A percentile compares a stretch with the other conserved stretches of the same genome.
Conservation (phyloP, 2,329 filamentous ascomycete genomes). For the Aspergillus caelatus region DNA sequence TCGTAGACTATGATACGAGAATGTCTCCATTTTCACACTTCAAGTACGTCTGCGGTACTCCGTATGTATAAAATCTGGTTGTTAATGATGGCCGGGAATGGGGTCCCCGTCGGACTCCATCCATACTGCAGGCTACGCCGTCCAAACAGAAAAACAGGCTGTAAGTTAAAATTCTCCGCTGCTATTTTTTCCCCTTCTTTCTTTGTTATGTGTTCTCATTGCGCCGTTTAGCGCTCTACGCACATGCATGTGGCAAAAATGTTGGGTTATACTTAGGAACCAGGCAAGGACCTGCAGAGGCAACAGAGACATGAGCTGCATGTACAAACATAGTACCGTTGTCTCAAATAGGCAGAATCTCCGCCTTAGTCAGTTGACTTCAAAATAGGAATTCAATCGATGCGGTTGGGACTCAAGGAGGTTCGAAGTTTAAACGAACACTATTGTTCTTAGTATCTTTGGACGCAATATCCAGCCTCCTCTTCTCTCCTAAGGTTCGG, state of each 20-base stretch:
- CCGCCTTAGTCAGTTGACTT: neutral
- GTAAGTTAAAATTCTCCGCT: neutral
- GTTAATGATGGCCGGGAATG: neutral
- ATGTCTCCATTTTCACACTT: neutral
- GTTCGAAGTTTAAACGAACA: neutral
- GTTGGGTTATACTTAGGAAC: neutral
- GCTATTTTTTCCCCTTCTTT: neutral
- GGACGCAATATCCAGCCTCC: neutral
- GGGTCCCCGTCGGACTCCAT: neutral
- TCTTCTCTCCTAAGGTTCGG: neutral
- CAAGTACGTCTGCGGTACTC: neutral
- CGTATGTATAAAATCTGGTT: neutral
- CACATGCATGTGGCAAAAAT: neutral
- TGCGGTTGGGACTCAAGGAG: conserved; percentile 1
- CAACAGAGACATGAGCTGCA: neutral
- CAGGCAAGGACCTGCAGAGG: neutral
- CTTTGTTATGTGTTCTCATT: neutral
- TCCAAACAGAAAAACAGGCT: neutral
- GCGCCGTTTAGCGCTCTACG: neutral
- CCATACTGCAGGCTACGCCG: neutral
- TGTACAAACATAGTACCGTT: neutral
- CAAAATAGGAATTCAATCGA: neutral
- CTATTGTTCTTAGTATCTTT: neutral
- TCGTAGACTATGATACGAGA: neutral
- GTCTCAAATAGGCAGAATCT: neutral